A percentile compares a stretch with the other conserved stretches of the same genome.
phyloP scores from a whole-genome alignment of 306 rosid species.

The Delonix regia region DNA sequence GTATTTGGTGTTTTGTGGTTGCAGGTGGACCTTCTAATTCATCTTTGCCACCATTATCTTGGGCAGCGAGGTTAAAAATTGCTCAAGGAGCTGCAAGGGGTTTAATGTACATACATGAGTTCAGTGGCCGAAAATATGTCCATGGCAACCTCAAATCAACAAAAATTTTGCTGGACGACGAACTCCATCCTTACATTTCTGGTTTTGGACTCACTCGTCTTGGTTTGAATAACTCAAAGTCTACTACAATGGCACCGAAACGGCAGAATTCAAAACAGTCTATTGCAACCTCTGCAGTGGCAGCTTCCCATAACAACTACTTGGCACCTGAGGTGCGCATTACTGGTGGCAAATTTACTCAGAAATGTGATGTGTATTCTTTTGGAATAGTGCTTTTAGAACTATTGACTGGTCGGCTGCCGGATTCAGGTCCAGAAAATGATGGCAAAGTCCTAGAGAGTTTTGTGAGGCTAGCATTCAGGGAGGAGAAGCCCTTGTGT shows the following conservation, averaged over 20 bases:
- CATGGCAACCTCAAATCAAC: constrained; percentile 82
- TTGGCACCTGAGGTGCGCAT: constrained; percentile 73
- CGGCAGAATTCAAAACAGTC: constrained; percentile 50
- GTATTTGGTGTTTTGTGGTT: constrained; percentile 22
- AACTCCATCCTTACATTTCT: constrained; percentile 66
- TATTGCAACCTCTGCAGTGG: constrained; percentile 37
- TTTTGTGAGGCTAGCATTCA: constrained; percentile 65
- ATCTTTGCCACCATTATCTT: constrained; percentile 54
- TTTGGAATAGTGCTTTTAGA: constrained; percentile 76
- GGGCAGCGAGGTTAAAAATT: constrained; percentile 73
- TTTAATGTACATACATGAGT: constrained; percentile 71
- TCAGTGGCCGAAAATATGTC: constrained; percentile 63
- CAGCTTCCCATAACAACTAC: constrained; percentile 49
- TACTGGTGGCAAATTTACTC: constrained; percentile 66
- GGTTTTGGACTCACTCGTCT: constrained; percentile 80
- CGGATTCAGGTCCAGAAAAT: constrained; percentile 57
- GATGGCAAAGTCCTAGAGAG: constrained; percentile 61
- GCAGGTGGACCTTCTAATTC: constrained; percentile 64
- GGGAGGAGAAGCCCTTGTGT: constrained; percentile 66
- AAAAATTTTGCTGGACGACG: constrained; percentile 73
- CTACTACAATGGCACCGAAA: constrained; percentile 48
- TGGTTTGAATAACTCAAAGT: constrained; percentile 44
- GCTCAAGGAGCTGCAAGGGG: constrained; percentile 86
- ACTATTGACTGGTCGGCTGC: constrained; percentile 64
- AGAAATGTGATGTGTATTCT: constrained; percentile 82